Evolutionary conservation across 495 filamentous ascomycete species (phyloP), one percentile per base, ranked within the genome.

Genomic region (Arthonia radiata): DNA sequence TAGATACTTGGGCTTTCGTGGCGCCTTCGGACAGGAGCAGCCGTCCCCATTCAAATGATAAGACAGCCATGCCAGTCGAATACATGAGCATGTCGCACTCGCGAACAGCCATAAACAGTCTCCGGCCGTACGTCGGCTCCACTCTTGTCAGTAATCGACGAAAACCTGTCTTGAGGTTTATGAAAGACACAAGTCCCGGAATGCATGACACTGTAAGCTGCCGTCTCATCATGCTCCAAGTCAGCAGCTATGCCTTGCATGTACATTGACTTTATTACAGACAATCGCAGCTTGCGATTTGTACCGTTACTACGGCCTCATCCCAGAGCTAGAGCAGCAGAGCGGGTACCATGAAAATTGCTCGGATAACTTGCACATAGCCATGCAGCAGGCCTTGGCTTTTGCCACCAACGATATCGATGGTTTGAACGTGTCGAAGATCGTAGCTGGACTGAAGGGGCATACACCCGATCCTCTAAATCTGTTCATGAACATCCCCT

Each of bases 401-500:
- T 28, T 34, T 13, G 38, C 39, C 18, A 5, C 29, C 6, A 28
- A 35, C 7, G 19, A 25, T 10, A 18, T 18, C 2, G 33, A 36
- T 12, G 30, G 21, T 2, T 5, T 39, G 1, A 27, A 23, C 10
- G 33, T 17, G 3, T 14, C 37, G 18, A 33, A 37, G 28, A n/a
- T n/a, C n/a, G n/a, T n/a, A n/a, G 27, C 28, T 10, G 13, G n/a
- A 15, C 22, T 37, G 4, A 35, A 34, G 7, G 34, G 32, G 4
- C 42, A 46, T 25, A 41, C 47, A 10, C 54, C 53, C 2, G 43
- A 47, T 28, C 54, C 53, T 1, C 36, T 58, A 5, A 58, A 58
- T 35, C 24, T 58, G 10, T 56, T 56, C 32, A 58, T 58, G 54
- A 56, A 58, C 31, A 51, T 56, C 12, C 37, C 50, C n/a, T n/a